Evolutionary conservation across 176 grass and related monocot genomes (phyloP).

Genomic region (Triticum monococcum): DNA sequence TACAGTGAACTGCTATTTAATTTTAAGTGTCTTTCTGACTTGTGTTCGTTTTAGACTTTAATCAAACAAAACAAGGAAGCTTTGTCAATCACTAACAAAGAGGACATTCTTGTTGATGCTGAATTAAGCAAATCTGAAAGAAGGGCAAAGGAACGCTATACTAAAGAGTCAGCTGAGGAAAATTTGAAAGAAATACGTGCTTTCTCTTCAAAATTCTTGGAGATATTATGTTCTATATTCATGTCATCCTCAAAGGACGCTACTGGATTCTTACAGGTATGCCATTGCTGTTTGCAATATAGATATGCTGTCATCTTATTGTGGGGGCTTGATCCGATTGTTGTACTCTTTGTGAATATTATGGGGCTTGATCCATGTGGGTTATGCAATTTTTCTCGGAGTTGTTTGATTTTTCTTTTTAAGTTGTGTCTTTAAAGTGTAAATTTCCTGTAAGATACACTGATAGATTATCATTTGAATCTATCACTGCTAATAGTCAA

Average conservation of each 20-base stretch:
- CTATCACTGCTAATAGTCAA: not conserved
- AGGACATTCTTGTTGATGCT: slow-evolving; percentile 43
- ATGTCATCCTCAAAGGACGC: slow-evolving; percentile 59
- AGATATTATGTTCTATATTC: slow-evolving; percentile 78
- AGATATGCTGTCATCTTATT: slow-evolving; percentile 7
- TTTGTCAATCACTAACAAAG: slow-evolving; percentile 42
- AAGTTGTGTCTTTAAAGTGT: not conserved
- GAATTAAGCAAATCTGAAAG: slow-evolving; percentile 66
- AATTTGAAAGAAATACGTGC: slow-evolving; percentile 74
- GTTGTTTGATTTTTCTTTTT: slow-evolving; percentile 11
- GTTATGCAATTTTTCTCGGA: not conserved
- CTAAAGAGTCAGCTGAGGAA: slow-evolving; percentile 61
- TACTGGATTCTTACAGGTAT: slow-evolving; percentile 80
- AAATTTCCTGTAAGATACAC: not conserved
- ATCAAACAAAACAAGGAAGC: slow-evolving; percentile 90
- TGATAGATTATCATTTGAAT: not conserved
- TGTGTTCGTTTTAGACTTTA: slow-evolving; percentile 57
- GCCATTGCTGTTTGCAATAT: slow-evolving; percentile 22
- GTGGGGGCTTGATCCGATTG: not conserved
- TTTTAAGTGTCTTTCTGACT: slow-evolving; percentile 21
- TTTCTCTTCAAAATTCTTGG: slow-evolving; percentile 72
- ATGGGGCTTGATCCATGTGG: not conserved
- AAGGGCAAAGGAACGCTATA: slow-evolving; percentile 64
- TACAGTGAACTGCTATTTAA: slow-evolving; percentile 3
- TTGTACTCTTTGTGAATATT: not conserved